Evolutionary conservation across 306 rosid genomes (phyloP).

Genomic region (Lathyrus aphaca): DNA sequence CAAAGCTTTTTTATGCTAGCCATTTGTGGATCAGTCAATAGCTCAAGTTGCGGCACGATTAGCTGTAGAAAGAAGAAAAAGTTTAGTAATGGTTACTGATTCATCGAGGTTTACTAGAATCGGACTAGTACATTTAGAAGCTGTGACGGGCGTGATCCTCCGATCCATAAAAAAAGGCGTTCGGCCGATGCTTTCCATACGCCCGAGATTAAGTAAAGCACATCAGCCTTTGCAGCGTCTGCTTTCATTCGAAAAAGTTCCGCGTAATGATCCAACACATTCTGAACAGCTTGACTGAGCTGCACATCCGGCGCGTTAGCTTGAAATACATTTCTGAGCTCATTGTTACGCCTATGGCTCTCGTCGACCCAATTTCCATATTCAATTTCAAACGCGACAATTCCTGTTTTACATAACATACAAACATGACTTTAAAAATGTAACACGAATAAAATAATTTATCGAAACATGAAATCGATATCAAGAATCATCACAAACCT

Average conservation of each 20-base stretch:
- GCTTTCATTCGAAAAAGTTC: slow-evolving; percentile 75
- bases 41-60: slow-evolving; percentile 62
- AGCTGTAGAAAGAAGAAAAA: slow-evolving; percentile 47
- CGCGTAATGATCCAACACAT: slow-evolving; percentile 67
- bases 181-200: slow-evolving; percentile 83
- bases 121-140: slow-evolving; percentile 66
- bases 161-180: slow-evolving; percentile 91
- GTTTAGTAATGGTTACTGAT: not conserved
- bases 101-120: slow-evolving; percentile 30
- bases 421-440: slow-evolving; percentile 20
- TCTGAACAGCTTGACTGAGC: slow-evolving; percentile 64
- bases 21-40: slow-evolving; percentile 61
- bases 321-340: slow-evolving; percentile 79
- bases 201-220: slow-evolving; percentile 80
- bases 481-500: slow-evolving; percentile 57
- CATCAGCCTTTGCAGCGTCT: slow-evolving; percentile 79
- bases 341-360: slow-evolving; percentile 61
- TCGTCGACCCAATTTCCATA: slow-evolving; percentile 86
- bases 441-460: slow-evolving; percentile 1
- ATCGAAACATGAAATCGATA: slow-evolving; percentile 14
- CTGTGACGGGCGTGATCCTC: slow-evolving; percentile 98
- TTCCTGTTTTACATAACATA: slow-evolving; percentile 51
- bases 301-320: slow-evolving; percentile 57
- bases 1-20: slow-evolving; percentile 46
- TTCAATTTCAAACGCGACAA: slow-evolving; percentile 76